These are phyloP conservation scores for Phragmites australis DNA, from an alignment of 176 grass and related monocot genomes.

Conservation along the genomic window DNA sequence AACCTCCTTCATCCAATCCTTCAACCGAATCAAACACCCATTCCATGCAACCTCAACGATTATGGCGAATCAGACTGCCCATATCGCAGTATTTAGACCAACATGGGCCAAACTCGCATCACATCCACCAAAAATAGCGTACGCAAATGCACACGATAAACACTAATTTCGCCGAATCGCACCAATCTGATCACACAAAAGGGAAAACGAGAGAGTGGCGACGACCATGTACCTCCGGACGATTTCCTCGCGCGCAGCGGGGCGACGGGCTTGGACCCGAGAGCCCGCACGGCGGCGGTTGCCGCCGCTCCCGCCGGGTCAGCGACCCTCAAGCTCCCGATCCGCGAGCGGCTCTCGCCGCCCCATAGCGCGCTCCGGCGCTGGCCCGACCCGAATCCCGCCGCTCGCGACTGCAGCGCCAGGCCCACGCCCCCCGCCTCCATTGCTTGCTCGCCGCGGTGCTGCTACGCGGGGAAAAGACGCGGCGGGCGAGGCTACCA, in stretches of 20 bases:
- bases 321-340: constrained; percentile 19
- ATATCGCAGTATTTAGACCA: background rate
- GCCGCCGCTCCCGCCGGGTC: background rate
- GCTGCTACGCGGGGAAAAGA: background rate
- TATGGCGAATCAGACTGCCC: background rate
- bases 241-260: constrained; percentile 54
- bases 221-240: constrained; percentile 36
- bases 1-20: background rate
- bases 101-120: background rate
- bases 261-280: constrained; percentile 38
- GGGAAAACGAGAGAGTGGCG: background rate
- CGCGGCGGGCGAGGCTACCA: constrained; percentile 18
- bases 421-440: constrained; percentile 38
- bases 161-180: background rate
- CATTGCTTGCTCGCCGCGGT: constrained; percentile 26
- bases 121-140: background rate
- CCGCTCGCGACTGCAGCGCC: constrained; percentile 38
- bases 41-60: constrained; percentile 4
- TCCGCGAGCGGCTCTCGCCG: background rate
- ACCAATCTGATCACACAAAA: constrained; percentile 9
- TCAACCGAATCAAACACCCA: background rate
- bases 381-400: constrained; percentile 41
- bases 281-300: constrained; percentile 34
- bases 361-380: constrained; percentile 18
- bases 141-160: background rate